phyloP scores from a whole-genome alignment of 2,329 filamentous ascomycete genomes.

The Verticillium klebahnii region DNA sequence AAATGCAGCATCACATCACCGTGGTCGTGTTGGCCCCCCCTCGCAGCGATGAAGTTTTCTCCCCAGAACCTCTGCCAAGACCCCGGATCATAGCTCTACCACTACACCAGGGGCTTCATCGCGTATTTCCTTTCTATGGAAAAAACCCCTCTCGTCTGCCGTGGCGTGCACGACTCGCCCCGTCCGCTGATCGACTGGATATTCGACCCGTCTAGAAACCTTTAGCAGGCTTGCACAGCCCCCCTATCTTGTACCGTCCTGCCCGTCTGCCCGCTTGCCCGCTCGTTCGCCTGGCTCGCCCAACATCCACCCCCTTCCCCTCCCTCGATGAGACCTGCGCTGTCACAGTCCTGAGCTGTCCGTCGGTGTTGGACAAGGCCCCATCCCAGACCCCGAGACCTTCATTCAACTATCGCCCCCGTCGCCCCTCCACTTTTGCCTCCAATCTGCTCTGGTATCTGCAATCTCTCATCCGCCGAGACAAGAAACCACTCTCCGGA shows the following conservation, averaged over 20 bases:
- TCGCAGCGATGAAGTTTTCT: background rate
- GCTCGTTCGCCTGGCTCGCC: background rate
- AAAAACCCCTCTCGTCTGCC: background rate
- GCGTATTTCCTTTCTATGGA: background rate
- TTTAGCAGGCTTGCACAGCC: background rate
- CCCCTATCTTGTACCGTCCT: background rate
- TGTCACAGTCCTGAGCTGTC: background rate
- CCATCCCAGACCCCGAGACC: background rate
- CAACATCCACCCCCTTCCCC: background rate
- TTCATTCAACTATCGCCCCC: background rate
- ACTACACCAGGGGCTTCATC: background rate
- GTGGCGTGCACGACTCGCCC: background rate
- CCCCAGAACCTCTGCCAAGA: background rate
- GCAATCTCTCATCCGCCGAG: background rate
- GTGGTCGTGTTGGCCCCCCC: background rate
- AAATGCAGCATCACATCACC: background rate
- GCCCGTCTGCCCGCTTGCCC: background rate
- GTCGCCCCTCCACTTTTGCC: background rate
- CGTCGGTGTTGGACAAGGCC: background rate
- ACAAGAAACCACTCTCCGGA: background rate
- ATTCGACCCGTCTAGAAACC: background rate
- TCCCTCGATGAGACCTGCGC: background rate
- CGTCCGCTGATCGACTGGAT: background rate
- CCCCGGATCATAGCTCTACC: background rate
- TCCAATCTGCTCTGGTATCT: background rate